Conservation (phyloP, 2,329 filamentous ascomycete species). For the Nigrospora osmanthi region DNA sequence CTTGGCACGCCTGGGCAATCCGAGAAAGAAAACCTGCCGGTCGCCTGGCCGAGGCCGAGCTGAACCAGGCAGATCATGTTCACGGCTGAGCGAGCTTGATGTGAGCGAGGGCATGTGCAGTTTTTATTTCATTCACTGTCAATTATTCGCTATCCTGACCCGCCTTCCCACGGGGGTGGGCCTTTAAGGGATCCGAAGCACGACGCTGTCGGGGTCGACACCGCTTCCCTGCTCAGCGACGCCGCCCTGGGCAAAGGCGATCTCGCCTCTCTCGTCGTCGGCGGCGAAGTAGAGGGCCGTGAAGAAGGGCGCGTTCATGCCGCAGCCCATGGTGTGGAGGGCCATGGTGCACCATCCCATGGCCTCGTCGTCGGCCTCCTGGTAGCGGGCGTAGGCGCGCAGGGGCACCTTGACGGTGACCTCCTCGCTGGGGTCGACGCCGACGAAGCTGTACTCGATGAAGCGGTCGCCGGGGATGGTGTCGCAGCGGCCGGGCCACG, state of each 20-base stretch:
- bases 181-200: not conserved
- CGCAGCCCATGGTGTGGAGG: conserved; percentile 17
- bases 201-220: not conserved
- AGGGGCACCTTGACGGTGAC: conserved; percentile 18
- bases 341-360: conserved; percentile 17
- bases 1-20: too few relatives aligned
- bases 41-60: too few relatives aligned
- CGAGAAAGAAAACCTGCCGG: too few relatives aligned
- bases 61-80: too few relatives aligned
- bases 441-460: conserved; percentile 8
- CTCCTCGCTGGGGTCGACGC: conserved; percentile 10
- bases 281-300: conserved; percentile 21
- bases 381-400: conserved; percentile 19
- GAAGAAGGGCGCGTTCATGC: conserved; percentile 22
- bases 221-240: conserved; percentile 14
- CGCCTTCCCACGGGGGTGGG: too few relatives aligned
- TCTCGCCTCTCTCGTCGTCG: conserved; percentile 19
- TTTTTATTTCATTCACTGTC: too few relatives aligned
- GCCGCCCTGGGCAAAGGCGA: conserved; percentile 24
- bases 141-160: too few relatives aligned
- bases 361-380: conserved; percentile 6
- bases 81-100: too few relatives aligned
- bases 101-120: too few relatives aligned
- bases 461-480: conserved; percentile 18
- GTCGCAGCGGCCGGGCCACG: conserved; percentile 19